phyloP scores from a whole-genome alignment of 2,329 filamentous ascomycete genomes.

The Beauveria sp. region DNA sequence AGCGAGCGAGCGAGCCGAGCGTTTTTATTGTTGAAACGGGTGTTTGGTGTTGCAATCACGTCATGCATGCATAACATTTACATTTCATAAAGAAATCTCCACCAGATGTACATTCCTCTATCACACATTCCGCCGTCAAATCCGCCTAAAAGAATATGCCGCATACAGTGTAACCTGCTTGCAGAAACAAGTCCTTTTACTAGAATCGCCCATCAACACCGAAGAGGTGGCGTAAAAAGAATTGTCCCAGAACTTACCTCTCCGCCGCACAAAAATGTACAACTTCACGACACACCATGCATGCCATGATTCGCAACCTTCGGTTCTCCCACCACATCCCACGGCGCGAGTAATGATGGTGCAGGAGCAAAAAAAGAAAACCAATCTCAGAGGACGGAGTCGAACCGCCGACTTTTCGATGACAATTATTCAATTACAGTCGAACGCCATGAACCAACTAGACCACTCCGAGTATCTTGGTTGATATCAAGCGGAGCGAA shows the following conservation, averaged over 20 bases:
- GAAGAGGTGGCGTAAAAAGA: too few species aligned
- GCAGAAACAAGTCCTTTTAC: too few species aligned
- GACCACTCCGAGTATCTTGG: slow-evolving; percentile 19
- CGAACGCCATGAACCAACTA: slow-evolving; percentile 22
- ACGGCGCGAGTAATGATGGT: not conserved
- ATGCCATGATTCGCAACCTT: not conserved
- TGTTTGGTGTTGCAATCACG: not conserved
- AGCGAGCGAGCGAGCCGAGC: too few species aligned
- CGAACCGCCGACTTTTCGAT: slow-evolving; percentile 22
- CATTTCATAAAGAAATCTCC: not conserved
- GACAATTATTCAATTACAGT: slow-evolving; percentile 18
- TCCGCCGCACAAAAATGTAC: too few species aligned
- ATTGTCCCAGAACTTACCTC: too few species aligned
- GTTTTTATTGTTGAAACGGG: not conserved
- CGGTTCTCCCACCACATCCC: not conserved
- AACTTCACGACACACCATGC: not conserved
- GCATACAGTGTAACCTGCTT: too few species aligned
- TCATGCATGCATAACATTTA: too few species aligned
- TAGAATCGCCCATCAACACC: too few species aligned
- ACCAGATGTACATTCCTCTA: not conserved
- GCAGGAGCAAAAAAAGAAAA: not conserved
- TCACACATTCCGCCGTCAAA: not conserved
- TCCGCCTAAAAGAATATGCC: not conserved
- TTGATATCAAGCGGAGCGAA: not conserved
- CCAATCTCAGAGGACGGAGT: slow-evolving; percentile 18